Evolutionary conservation across 208 protist genomes (phyloP), one percentile per base, ranked within the genome.

Genomic region (Tritrichomonas foetus): DNA sequence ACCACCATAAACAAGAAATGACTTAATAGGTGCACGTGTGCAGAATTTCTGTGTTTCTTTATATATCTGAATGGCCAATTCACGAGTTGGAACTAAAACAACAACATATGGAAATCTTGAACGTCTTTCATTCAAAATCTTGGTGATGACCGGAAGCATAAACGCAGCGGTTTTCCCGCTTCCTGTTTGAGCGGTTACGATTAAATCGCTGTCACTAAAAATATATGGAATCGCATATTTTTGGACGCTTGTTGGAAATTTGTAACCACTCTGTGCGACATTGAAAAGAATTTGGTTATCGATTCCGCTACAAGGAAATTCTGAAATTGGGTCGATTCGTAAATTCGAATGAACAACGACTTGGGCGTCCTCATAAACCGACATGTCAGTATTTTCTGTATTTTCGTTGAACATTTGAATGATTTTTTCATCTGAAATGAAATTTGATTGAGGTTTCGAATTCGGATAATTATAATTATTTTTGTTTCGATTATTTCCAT

Each of bases 61-160:
- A 94, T 96, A 98, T 93, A 99, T 99, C 95, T 99, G 98, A 84
- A 97, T 94, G 0, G 97, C 98, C 74, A 99, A 96, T 95, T 99
- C 98, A 92, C 98, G 97, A 33, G 98, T 99, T 0, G 98, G 98
- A 49, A 98, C 97, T 75, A 99, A 95, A 41, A 99, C 95, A 44
- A 99, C 95, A 72, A 97, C 96, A 20, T 95, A 96, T 27, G 99
- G 99, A 22, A 44, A 11, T 57, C 44, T 8, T 39, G 3, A 41
- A 39, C 25, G 8, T 89, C 33, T 13, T 0, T 8, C 8, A 33
- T 53, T 57, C 14, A 57, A 27, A 39, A 89, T n/a, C 22, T 57
- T 25, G 8, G 78, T 89, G 27, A 95, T 47, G 84, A 93, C 72
- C 30, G 94, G 94, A 27, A 95, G 39, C 64, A 95, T 66, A 78